Conservation (phyloP, 768 basidiomycete genomes). For the Floccularia luteovirens region DNA sequence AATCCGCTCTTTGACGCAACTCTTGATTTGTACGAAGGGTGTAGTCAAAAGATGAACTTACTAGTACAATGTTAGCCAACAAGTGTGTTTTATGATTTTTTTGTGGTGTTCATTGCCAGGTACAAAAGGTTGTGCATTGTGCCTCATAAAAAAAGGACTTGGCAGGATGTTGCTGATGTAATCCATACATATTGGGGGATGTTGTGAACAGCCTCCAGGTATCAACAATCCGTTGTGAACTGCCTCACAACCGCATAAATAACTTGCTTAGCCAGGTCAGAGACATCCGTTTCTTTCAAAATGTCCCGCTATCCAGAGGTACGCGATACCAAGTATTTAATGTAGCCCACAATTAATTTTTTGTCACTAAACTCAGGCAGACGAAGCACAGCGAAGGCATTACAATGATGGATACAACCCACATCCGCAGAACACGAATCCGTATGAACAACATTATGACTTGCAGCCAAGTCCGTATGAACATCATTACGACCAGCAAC, state of each 20-base stretch:
- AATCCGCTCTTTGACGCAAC: too few species aligned
- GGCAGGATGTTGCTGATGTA: too few species aligned
- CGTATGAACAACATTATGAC: constrained; percentile 27
- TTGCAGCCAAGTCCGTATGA: constrained; percentile 29
- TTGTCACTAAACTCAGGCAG: constrained; percentile 32
- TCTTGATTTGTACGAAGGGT: too few species aligned
- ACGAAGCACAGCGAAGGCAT: constrained; percentile 53
- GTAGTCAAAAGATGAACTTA: too few species aligned
- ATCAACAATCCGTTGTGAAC: not conserved
- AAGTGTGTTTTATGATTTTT: too few species aligned
- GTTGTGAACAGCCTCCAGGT: too few species aligned
- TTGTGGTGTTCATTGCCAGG: too few species aligned
- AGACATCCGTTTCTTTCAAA: not conserved
- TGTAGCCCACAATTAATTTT: not conserved
- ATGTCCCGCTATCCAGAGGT: constrained; percentile 31
- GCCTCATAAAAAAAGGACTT: too few species aligned
- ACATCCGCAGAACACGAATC: constrained; percentile 28
- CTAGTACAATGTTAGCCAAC: too few species aligned
- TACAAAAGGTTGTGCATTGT: too few species aligned
- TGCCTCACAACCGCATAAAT: not conserved
- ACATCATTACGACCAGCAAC: constrained; percentile 24
- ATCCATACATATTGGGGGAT: too few species aligned
- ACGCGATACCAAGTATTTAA: not conserved
- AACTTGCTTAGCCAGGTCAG: not conserved
- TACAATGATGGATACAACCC: constrained; percentile 65